phyloP scores from a whole-genome alignment of 2,329 filamentous ascomycete genomes.

The Fusarium agapanthi region DNA sequence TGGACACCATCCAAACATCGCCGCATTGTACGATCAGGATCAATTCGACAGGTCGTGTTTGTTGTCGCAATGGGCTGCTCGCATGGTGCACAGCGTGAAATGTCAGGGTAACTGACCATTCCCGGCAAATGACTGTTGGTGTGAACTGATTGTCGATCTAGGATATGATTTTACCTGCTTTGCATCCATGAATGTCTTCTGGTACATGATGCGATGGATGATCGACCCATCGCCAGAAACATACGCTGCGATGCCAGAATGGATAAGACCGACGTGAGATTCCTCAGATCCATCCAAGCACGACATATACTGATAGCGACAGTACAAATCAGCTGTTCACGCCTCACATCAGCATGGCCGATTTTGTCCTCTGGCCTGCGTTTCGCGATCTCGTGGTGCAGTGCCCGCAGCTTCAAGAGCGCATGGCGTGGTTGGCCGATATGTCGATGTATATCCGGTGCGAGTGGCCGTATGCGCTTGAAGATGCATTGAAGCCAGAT shows the following conservation, averaged over 20 bases:
- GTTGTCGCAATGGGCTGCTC: slow-evolving; percentile 18
- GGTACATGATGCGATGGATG: slow-evolving; percentile 28
- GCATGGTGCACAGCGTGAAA: slow-evolving; percentile 22
- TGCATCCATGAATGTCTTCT: slow-evolving; percentile 11
- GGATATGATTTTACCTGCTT: slow-evolving; percentile 24
- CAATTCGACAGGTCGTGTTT: slow-evolving; percentile 14
- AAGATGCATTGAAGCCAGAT: not conserved
- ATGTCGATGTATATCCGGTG: slow-evolving; percentile 2
- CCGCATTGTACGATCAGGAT: slow-evolving; percentile 1
- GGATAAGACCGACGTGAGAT: slow-evolving; percentile 15
- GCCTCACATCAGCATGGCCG: slow-evolving; percentile 12
- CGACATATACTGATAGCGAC: accelerated
- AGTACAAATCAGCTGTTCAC: not conserved
- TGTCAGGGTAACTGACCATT: not conserved
- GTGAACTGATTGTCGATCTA: accelerated
- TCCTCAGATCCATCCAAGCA: accelerated
- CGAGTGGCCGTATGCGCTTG: slow-evolving; percentile 8
- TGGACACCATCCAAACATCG: not conserved
- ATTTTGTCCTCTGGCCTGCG: slow-evolving; percentile 12
- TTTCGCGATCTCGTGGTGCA: slow-evolving; percentile 15
- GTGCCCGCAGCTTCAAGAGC: slow-evolving; percentile 13
- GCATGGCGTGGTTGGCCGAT: slow-evolving; percentile 9
- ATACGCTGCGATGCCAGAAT: slow-evolving; percentile 16
- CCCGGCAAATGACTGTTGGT: accelerated
- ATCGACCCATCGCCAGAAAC: slow-evolving; percentile 3